Conservation (phyloP, 129 eudicot species). For the Chrysanthemum lavandulifolium region DNA sequence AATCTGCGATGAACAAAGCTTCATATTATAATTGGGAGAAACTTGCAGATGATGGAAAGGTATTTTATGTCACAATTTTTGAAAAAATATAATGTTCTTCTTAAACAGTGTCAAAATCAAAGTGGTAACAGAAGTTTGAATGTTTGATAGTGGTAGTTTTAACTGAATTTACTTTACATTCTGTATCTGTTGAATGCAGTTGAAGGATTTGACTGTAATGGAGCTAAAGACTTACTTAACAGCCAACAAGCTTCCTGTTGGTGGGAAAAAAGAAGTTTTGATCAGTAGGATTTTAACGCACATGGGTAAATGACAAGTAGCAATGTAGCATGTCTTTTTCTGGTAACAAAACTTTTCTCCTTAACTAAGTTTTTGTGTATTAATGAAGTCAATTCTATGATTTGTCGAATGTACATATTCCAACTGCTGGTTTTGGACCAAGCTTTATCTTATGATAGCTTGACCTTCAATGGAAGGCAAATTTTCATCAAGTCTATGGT, state of each 20-base stretch:
- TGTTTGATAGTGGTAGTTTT: constrained; percentile 1
- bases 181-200: constrained; percentile 43
- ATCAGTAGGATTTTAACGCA: constrained; percentile 77
- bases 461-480: too few relatives aligned
- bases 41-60: constrained; percentile 96
- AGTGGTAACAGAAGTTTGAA: background rate
- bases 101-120: background rate
- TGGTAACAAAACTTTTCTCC: background rate
- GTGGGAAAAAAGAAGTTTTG: constrained; percentile 77
- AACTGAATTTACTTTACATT: background rate
- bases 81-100: background rate
- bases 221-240: constrained; percentile 70
- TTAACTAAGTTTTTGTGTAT: background rate
- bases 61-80: background rate
- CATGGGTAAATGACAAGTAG: constrained; percentile 62
- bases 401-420: constrained; percentile 8
- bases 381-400: background rate
- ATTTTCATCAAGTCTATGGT: too few relatives aligned
- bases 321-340: background rate
- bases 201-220: constrained; percentile 76
- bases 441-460: background rate
- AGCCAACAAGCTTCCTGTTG: constrained; percentile 65
- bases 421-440: background rate
- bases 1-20: constrained; percentile 22
- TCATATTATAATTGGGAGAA: constrained; percentile 76